A percentile compares a stretch with the other conserved stretches of the same genome.
Evolutionary conservation across 306 rosid species (phyloP).

Genomic region (Corylus avellana): DNA sequence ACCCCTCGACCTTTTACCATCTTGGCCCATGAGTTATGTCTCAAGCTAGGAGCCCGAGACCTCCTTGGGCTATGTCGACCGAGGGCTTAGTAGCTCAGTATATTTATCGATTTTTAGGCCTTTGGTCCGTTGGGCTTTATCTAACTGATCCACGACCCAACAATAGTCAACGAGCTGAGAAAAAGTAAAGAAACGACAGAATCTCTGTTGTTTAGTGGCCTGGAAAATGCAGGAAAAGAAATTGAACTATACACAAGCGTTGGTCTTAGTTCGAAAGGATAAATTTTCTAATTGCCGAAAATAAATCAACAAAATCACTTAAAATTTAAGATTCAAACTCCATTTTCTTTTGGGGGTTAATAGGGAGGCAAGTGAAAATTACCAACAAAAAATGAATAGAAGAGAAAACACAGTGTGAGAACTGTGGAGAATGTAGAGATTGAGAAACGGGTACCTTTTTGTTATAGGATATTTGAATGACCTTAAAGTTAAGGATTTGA

Average conservation of each 20-base stretch:
- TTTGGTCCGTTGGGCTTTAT: too few relatives aligned
- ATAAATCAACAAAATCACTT: background rate
- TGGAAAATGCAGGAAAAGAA: constrained; percentile 5
- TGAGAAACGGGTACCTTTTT: background rate
- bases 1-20: too few relatives aligned
- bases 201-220: constrained; percentile 12
- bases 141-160: too few relatives aligned
- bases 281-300: background rate
- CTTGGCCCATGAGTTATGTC: too few relatives aligned
- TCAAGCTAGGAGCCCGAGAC: too few relatives aligned
- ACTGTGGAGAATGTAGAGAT: background rate
- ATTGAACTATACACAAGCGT: background rate
- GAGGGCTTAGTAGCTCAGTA: too few relatives aligned
- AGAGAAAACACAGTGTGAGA: background rate
- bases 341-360: background rate
- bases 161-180: constrained; percentile 11
- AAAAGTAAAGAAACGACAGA: constrained; percentile 3
- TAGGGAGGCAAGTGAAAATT: background rate
- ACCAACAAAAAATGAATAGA: background rate
- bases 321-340: background rate
- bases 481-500: too few relatives aligned
- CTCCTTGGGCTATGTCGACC: too few relatives aligned
- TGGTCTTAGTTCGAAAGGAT: background rate
- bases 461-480: too few relatives aligned
- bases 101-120: too few relatives aligned